Conservation (phyloP, 805 yeast species). For the Torulaspora quercuum region DNA sequence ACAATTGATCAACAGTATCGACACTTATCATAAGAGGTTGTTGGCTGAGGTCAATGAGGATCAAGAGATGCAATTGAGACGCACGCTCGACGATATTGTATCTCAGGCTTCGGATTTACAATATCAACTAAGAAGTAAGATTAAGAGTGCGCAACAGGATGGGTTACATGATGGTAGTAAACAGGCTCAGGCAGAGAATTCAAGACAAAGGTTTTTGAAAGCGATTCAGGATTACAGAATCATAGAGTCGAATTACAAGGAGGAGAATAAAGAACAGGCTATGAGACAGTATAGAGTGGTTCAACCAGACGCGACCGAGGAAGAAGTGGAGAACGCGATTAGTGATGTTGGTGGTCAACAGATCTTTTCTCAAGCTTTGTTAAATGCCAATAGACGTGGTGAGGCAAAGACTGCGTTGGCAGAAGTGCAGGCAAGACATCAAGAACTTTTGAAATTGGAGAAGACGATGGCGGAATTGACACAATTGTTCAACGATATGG, state of each 20-base stretch:
- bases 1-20: constrained; percentile 63
- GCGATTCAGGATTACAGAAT: constrained; percentile 83
- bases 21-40: constrained; percentile 64
- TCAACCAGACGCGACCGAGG: constrained; percentile 78
- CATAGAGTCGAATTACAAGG: constrained; percentile 82
- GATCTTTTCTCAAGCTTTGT: constrained; percentile 88
- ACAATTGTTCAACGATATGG: constrained; percentile 93
- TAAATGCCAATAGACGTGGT: constrained; percentile 83
- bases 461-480: constrained; percentile 93
- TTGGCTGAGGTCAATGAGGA: constrained; percentile 71
- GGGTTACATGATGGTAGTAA: constrained; percentile 74
- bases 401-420: constrained; percentile 93
- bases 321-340: constrained; percentile 79
- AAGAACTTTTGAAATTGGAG: constrained; percentile 90
- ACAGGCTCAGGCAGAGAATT: constrained; percentile 84
- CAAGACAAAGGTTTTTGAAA: constrained; percentile 78
- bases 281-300: constrained; percentile 90
- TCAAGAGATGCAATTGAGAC: constrained; percentile 63
- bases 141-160: constrained; percentile 70
- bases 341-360: constrained; percentile 84
- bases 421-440: constrained; percentile 94
- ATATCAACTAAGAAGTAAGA: constrained; percentile 65
- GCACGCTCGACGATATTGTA: constrained; percentile 71
- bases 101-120: constrained; percentile 79
- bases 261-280: constrained; percentile 80